phyloP scores from a whole-genome alignment of 1,284 basidiomycete species.

The Peniophora sp. region DNA sequence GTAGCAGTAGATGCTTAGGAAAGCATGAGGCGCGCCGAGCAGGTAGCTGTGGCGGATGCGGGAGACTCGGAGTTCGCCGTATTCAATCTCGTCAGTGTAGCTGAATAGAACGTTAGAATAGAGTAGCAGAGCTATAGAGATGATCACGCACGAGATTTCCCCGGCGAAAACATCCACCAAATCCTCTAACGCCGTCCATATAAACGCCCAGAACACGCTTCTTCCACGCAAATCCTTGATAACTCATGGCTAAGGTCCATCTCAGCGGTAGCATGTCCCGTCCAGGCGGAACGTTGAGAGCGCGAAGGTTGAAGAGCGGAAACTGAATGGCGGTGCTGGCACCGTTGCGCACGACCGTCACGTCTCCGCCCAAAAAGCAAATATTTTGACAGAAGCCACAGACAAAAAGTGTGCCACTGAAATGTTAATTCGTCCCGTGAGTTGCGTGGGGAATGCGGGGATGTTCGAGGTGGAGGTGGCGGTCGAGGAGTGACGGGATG shows the following conservation, averaged over 20 bases:
- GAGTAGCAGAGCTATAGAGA: neutral
- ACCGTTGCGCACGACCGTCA: slow-evolving; percentile 89
- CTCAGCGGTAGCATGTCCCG: slow-evolving; percentile 92
- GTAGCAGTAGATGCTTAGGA: slow-evolving; percentile 91
- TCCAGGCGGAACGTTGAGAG: slow-evolving; percentile 91
- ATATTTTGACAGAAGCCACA: slow-evolving; percentile 95
- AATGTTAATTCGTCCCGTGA: too few species aligned
- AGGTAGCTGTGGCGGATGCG: slow-evolving; percentile 92
- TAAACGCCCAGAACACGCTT: slow-evolving; percentile 94
- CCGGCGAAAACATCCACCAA: slow-evolving; percentile 87
- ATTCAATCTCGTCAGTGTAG: slow-evolving; percentile 97
- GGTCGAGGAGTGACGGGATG: slow-evolving; percentile 39
- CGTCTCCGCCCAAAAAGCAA: slow-evolving; percentile 74
- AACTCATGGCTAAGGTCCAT: slow-evolving; percentile 87
- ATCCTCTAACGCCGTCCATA: slow-evolving; percentile 94
- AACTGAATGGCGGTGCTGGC: slow-evolving; percentile 74
- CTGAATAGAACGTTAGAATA: slow-evolving; percentile 29
- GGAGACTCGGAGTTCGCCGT: too few species aligned
- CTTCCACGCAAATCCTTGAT: slow-evolving; percentile 85
- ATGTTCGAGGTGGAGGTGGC: slow-evolving; percentile 45
- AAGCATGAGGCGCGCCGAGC: slow-evolving; percentile 73
- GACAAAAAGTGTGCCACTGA: slow-evolving; percentile 94
- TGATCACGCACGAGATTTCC: slow-evolving; percentile 58
- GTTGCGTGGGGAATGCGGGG: too few species aligned
- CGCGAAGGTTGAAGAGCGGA: slow-evolving; percentile 61